These are phyloP conservation scores for Coix lacrymajobi DNA, from an alignment of 176 grass and related monocot genomes.

Conservation along the genomic window DNA sequence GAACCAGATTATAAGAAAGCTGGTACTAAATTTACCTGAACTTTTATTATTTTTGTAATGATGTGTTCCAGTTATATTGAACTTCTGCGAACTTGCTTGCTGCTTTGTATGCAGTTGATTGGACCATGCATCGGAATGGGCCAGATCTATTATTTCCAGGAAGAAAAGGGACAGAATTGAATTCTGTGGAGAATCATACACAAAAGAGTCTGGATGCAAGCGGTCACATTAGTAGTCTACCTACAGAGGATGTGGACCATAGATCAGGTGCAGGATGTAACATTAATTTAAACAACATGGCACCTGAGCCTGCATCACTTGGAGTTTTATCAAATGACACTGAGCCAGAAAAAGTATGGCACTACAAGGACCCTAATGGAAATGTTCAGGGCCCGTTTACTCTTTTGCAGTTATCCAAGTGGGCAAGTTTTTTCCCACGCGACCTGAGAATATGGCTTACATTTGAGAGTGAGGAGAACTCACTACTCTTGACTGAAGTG, in stretches of 20 bases:
- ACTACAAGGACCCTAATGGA: slow-evolving; percentile 87
- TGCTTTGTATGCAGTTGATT: slow-evolving; percentile 44
- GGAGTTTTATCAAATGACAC: slow-evolving; percentile 28
- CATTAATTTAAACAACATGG: slow-evolving; percentile 37
- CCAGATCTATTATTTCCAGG: slow-evolving; percentile 31
- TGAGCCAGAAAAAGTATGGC: slow-evolving; percentile 89
- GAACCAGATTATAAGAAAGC: slow-evolving; percentile 51
- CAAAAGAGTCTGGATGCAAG: slow-evolving; percentile 27
- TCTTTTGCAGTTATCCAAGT: slow-evolving; percentile 75
- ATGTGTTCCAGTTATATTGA: background rate
- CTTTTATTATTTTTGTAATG: slow-evolving; percentile 18
- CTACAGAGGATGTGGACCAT: slow-evolving; percentile 12
- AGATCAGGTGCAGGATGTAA: slow-evolving; percentile 29
- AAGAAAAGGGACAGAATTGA: slow-evolving; percentile 32
- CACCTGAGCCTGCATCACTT: slow-evolving; percentile 35
- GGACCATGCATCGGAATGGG: slow-evolving; percentile 34
- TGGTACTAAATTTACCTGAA: slow-evolving; percentile 32
- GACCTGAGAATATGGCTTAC: slow-evolving; percentile 79
- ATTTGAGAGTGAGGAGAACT: slow-evolving; percentile 84
- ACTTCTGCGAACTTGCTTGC: background rate
- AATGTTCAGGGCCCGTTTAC: slow-evolving; percentile 87
- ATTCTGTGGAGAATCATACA: slow-evolving; percentile 20
- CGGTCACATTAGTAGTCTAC: background rate
- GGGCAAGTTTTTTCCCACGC: slow-evolving; percentile 64
- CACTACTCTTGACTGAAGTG: slow-evolving; percentile 64